Percentiles rank a stretch among this genome's conserved stretches.
phyloP scores from a whole-genome alignment of 2,329 filamentous ascomycete species.

The Aureobasidium subglaciale region DNA sequence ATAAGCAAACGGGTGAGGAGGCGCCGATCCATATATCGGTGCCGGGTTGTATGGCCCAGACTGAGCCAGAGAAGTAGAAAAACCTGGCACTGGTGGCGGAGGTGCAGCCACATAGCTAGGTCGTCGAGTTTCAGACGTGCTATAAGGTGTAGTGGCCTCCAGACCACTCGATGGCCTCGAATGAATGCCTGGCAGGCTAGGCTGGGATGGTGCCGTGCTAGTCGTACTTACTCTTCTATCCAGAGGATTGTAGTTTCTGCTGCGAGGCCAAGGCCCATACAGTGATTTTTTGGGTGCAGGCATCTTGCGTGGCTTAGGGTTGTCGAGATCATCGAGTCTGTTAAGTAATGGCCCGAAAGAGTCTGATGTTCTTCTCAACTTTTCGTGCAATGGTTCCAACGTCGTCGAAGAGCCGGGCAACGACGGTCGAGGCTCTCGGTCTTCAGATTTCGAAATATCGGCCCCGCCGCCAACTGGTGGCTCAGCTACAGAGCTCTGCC shows the following conservation, averaged over 20 bases:
- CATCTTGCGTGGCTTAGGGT: not conserved
- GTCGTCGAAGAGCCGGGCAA: not conserved
- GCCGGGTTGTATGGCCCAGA: not conserved
- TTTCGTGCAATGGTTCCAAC: constrained; percentile 2
- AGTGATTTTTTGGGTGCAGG: constrained; percentile 14
- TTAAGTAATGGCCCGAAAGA: constrained; percentile 11
- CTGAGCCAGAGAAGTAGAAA: constrained; percentile 1
- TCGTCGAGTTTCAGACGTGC: not conserved
- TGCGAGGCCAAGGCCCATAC: constrained; percentile 12
- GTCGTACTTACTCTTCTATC: constrained; percentile 11
- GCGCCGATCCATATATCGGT: not conserved
- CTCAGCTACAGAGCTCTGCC: not conserved
- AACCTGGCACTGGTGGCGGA: not conserved
- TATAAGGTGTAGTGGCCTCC: not conserved
- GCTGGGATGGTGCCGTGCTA: not conserved
- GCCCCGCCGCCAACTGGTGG: not conserved
- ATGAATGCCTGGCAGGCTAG: not conserved
- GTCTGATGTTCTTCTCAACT: constrained; percentile 6
- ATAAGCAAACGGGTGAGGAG: not conserved
- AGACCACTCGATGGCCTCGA: not conserved
- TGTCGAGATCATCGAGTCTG: not conserved
- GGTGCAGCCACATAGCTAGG: not conserved
- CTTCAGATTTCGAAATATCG: not conserved
- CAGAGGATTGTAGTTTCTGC: constrained; percentile 11
- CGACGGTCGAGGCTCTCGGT: not conserved